Conservation (phyloP, 495 filamentous ascomycete genomes). For the Hypoxylon perforatum region DNA sequence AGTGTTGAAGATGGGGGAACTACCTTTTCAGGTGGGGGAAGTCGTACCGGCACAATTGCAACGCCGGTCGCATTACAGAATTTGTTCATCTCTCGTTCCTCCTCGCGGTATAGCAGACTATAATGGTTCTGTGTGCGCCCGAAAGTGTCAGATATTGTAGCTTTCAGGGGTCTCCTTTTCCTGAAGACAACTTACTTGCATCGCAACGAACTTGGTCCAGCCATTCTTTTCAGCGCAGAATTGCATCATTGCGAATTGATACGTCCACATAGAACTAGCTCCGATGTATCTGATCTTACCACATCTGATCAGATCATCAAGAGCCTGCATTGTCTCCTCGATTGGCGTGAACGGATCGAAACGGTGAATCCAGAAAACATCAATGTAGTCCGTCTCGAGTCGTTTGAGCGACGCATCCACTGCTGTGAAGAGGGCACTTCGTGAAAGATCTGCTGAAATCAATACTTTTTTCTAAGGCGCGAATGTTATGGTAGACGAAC, state of each 20-base stretch:
- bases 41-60: conserved; percentile 62
- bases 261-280: conserved; percentile 73
- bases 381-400: conserved; percentile 74
- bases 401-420: conserved; percentile 75
- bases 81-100: conserved; percentile 76
- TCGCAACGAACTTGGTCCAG: conserved; percentile 76
- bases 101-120: conserved; percentile 75
- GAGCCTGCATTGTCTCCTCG: conserved; percentile 79
- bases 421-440: conserved; percentile 74
- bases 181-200: conserved; percentile 60
- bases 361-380: conserved; percentile 81
- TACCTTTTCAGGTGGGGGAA: neutral
- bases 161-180: neutral
- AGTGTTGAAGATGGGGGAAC: neutral
- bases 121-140: conserved; percentile 66
- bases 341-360: conserved; percentile 64
- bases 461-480: conserved; percentile 6
- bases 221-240: conserved; percentile 68
- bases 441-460: conserved; percentile 62
- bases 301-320: conserved; percentile 72
- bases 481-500: conserved; percentile 4
- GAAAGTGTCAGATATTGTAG: neutral
- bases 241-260: conserved; percentile 64
- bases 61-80: conserved; percentile 77
- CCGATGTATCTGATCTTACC: conserved; percentile 79